A percentile compares a stretch with the other conserved stretches of the same genome.
Conservation (phyloP, 169 alveolate species). For the Plasmodium vivax region DNA sequence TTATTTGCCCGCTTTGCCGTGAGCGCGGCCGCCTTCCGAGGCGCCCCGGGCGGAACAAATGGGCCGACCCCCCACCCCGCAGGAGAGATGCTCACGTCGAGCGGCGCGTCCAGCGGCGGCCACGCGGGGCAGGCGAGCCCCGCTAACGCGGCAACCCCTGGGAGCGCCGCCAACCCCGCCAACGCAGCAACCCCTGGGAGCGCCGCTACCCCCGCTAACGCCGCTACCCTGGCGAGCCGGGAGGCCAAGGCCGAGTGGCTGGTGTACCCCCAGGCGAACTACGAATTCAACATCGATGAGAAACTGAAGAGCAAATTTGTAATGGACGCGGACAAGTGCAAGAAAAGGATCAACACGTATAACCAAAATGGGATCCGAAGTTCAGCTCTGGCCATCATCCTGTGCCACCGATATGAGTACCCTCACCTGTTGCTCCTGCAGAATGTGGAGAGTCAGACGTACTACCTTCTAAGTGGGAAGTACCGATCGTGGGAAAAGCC, state of each 20-base stretch:
- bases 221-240: background rate
- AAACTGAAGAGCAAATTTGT: slow-evolving; percentile 32
- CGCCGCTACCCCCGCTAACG: background rate
- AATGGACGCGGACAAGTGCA: slow-evolving; percentile 33
- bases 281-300: slow-evolving; percentile 62
- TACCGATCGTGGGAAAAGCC: slow-evolving; percentile 81
- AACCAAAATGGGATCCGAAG: slow-evolving; percentile 79
- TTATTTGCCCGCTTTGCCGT: too few species aligned
- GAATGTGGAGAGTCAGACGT: slow-evolving; percentile 61
- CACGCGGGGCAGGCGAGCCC: background rate
- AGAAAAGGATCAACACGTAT: slow-evolving; percentile 78
- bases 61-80: background rate
- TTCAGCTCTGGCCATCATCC: slow-evolving; percentile 80
- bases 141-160: background rate
- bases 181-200: too few species aligned
- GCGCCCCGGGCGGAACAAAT: too few species aligned
- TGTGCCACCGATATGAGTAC: slow-evolving; percentile 83
- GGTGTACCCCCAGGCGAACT: slow-evolving; percentile 34
- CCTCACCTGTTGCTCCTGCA: slow-evolving; percentile 76
- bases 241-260: slow-evolving; percentile 47
- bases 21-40: too few species aligned
- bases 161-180: too few species aligned
- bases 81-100: background rate
- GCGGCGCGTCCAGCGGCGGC: background rate
- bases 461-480: slow-evolving; percentile 81